Conservation (phyloP, 768 basidiomycete genomes). For the Boletus reticulatus region DNA sequence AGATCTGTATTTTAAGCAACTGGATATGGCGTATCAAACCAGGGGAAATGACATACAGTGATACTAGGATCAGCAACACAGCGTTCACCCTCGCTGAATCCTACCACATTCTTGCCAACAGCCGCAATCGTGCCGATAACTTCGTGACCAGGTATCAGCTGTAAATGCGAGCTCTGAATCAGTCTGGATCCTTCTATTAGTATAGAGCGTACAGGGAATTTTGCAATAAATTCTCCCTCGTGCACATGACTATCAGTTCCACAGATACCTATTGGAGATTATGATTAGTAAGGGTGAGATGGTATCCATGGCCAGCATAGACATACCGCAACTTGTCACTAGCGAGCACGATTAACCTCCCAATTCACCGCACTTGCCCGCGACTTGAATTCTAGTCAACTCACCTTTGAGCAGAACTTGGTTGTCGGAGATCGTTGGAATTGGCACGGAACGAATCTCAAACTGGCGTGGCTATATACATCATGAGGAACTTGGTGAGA, state of each 20-base stretch:
- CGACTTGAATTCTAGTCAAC: background rate
- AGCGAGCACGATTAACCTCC: background rate
- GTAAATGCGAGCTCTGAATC: background rate
- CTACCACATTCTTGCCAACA: slow-evolving; percentile 74
- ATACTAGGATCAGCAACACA: slow-evolving; percentile 77
- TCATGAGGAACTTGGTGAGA: background rate
- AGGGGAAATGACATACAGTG: slow-evolving; percentile 43
- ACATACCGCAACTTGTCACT: slow-evolving; percentile 42
- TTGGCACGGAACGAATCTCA: slow-evolving; percentile 48
- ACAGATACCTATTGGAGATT: slow-evolving; percentile 41
- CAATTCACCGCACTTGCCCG: background rate
- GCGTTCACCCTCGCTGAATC: slow-evolving; percentile 71
- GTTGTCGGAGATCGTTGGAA: slow-evolving; percentile 51
- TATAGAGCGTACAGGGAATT: slow-evolving; percentile 40
- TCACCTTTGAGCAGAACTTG: slow-evolving; percentile 60
- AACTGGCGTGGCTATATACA: slow-evolving; percentile 44
- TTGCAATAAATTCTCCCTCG: slow-evolving; percentile 58
- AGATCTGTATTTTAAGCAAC: background rate
- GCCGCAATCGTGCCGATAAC: slow-evolving; percentile 66
- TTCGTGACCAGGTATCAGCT: slow-evolving; percentile 72
- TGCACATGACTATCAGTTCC: slow-evolving; percentile 59
- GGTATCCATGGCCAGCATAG: background rate
- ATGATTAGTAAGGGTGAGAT: background rate
- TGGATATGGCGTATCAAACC: background rate
- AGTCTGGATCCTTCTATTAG: background rate